Evolutionary conservation across 495 filamentous ascomycete species (phyloP), one percentile per base, ranked within the genome.

Genomic region (Hypomontagnella monticulosa): DNA sequence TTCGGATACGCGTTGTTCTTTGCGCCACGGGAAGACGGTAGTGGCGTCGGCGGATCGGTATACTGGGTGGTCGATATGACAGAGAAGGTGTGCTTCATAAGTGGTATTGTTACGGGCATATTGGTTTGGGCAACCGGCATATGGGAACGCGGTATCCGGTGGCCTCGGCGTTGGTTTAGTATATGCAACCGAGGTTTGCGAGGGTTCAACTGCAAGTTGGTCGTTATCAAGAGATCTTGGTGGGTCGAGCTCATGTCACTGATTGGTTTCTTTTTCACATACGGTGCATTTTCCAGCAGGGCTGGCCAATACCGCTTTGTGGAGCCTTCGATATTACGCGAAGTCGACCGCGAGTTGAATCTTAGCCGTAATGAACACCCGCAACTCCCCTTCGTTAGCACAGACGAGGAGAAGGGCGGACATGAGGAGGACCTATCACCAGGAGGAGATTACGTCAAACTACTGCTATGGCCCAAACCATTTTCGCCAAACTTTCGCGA

Each of bases 401-500:
- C 75, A 15, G 81, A 83, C 47, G 80, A 81, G 61, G 80, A 82
- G 53, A 78, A 73, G 46, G 80, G 76, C 42, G 89, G 88, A 10
- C 86, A 87, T 56, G 91, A 91, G 41, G 96, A 99, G 73, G 94
- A 97, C 71, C 81, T 97, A 51, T 88, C 92, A 4, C 87, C 90
- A 0, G 93, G 94, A 7, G 95, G 95, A 4, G 92, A 97, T 73
- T 89, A 93, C 70, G 86, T 99, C 33, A 96, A 95, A 71, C 84
- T 99, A 18, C 80, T 99, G 15, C 82, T 99, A 10, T 83, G 97
- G 36, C 93, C 95, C 4, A 99, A 99, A 75, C 91, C 93, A 0
- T 99, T 99, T 66, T 93, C 92, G 9, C 89, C 96, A 0, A 91
- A 91, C 52, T 98, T 99, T 72, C 86, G 95, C n/a, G 92, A 97